Conservation (phyloP, 2,329 filamentous ascomycete genomes). For the Magnaporthiopsis poae region DNA sequence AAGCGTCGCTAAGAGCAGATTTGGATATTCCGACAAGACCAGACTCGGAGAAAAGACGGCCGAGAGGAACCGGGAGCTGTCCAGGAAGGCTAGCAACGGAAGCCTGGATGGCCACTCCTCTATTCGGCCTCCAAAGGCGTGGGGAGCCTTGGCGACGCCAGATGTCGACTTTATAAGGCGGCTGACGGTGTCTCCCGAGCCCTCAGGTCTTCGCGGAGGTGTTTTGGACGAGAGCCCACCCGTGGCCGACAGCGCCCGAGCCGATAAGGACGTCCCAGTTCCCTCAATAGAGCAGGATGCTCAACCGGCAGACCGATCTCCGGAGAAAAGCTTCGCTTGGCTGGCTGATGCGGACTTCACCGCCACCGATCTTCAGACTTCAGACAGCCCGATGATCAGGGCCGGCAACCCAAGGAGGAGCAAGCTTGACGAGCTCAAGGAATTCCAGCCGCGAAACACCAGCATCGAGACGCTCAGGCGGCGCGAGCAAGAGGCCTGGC, state of each 20-base stretch:
- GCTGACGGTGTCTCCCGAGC: slow-evolving; percentile 13
- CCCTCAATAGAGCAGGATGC: slow-evolving; percentile 22
- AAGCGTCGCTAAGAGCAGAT: slow-evolving; percentile 16
- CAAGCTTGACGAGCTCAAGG: slow-evolving; percentile 18
- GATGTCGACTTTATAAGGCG: slow-evolving; percentile 14
- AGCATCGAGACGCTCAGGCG: slow-evolving; percentile 34
- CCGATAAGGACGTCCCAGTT: slow-evolving; percentile 15
- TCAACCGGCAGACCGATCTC: slow-evolving; percentile 18
- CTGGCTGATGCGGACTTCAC: slow-evolving; percentile 50
- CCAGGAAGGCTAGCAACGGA: slow-evolving; percentile 26
- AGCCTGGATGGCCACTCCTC: slow-evolving; percentile 21
- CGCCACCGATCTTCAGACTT: slow-evolving; percentile 44
- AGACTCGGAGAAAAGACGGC: slow-evolving; percentile 26
- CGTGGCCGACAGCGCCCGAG: not conserved
- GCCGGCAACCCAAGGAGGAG: slow-evolving; percentile 26
- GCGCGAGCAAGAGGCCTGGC: slow-evolving; percentile 16
- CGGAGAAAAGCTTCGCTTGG: slow-evolving; percentile 46
- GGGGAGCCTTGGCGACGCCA: slow-evolving; percentile 12
- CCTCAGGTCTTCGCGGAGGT: not conserved
- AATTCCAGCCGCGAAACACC: slow-evolving; percentile 24
- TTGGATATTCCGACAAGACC: slow-evolving; percentile 26
- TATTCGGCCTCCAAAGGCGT: slow-evolving; percentile 13
- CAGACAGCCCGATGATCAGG: slow-evolving; percentile 44
- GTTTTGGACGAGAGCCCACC: not conserved
- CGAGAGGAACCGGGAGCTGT: slow-evolving; percentile 24